A percentile compares a stretch with the other conserved stretches of the same genome.
Evolutionary conservation across 140 eudicot genomes (phyloP).

Genomic region (Senecio squalidus): DNA sequence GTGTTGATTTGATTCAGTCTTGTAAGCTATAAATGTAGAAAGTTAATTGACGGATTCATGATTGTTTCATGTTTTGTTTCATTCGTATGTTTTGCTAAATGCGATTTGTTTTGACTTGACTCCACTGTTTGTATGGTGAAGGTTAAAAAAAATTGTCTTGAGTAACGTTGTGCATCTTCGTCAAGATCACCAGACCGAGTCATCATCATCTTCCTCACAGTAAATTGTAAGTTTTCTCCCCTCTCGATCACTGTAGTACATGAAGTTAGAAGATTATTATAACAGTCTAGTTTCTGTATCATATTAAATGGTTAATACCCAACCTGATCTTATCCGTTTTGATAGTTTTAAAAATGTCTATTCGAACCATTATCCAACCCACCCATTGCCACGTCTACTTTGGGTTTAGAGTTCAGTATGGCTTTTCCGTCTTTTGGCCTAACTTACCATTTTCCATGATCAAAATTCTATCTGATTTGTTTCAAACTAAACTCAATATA

Average conservation of each 20-base stretch:
- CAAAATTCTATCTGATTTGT: background rate
- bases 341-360: background rate
- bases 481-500: background rate
- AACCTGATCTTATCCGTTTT: background rate
- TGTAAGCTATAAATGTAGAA: too few species aligned
- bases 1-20: too few species aligned
- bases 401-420: background rate
- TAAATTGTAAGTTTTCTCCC: conserved; percentile 38
- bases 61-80: too few species aligned
- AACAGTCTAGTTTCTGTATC: too few species aligned
- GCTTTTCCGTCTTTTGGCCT: background rate
- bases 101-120: too few species aligned
- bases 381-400: background rate
- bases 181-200: conserved; percentile 29
- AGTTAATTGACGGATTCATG: too few species aligned
- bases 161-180: conserved; percentile 63
- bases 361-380: too few species aligned
- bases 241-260: background rate
- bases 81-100: too few species aligned
- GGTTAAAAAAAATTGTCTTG: too few species aligned
- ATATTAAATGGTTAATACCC: background rate
- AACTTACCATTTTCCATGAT: background rate
- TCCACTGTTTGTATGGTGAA: too few species aligned
- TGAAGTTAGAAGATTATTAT: background rate
- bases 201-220: conserved; percentile 47